Base-by-base conservation (phyloP, 1,284 basidiomycete species). In the Wallemia mellicola region DNA sequence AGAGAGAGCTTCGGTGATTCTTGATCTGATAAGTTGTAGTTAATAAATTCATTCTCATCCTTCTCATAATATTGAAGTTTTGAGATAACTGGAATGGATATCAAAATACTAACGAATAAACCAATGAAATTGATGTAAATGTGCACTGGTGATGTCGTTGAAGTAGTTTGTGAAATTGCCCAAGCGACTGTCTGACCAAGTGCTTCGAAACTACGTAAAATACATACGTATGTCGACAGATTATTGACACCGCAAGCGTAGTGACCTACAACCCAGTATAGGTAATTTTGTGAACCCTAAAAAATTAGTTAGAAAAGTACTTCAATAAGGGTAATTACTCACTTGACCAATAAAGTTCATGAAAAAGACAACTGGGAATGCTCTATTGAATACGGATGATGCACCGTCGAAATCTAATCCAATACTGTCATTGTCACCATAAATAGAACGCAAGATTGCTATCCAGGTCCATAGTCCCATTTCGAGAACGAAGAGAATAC, bases 381-480 rank as follows among this genome's bases (percentile, higher is more conserved):
- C 7, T 48, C 28, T 24, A 11, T 25, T 28, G 27, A 30, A 54
- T n/a, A 55, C 27, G 54, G 15, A 54, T 27, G 59, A 57, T 24
- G 28, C 60, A 2, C 56, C 24, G n/a, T 33, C 33, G 25, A 60
- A 60, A 33, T 60, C 30, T 1, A 38, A 33, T 14, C 32, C 48
- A n/a, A 58, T n/a, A 11, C 14, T 3, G n/a, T 48, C 57, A 15
- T 59, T 48, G 33, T 59, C 57, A 26, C 60, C 56, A 61, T 65
- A 65, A 58, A 64, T 60, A 27, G 62, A 59, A 58, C 66, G 63
- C 28, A 67, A 61, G 48, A 67, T 58, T 54, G 63, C 63, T 11
- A 65, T 64, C 63, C 64, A 65, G 59, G 66, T 65, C 66, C 66
- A 67, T 15, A 63, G 63, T 2, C 64, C 66, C 55, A 61, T 62